Evolutionary conservation across 2,329 filamentous ascomycete genomes (phyloP).

Genomic region (Talaromyces sp.): DNA sequence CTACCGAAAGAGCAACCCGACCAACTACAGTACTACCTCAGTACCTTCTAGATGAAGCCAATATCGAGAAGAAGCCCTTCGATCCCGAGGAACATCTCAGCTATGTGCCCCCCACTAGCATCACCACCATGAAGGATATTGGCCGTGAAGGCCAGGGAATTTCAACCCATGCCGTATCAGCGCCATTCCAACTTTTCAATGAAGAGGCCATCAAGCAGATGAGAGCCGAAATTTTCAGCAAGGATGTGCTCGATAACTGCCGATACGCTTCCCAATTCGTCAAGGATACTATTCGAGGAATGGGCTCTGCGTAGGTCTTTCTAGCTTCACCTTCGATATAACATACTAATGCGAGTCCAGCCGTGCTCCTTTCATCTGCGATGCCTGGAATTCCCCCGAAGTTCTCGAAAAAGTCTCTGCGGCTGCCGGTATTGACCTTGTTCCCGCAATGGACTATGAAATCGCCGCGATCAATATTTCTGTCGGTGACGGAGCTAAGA

Average conservation of each 20-base stretch:
- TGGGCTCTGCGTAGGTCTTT: slow-evolving; percentile 40
- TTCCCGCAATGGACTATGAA: slow-evolving; percentile 61
- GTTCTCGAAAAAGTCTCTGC: slow-evolving; percentile 58
- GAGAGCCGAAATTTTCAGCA: slow-evolving; percentile 60
- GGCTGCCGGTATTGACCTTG: slow-evolving; percentile 61
- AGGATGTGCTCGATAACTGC: slow-evolving; percentile 58
- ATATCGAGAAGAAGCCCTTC: slow-evolving; percentile 42
- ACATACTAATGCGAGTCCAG: slow-evolving; percentile 38
- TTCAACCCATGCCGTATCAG: slow-evolving; percentile 63
- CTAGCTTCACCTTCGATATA: slow-evolving; percentile 46
- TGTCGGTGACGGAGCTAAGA: slow-evolving; percentile 34
- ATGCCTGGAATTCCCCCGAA: slow-evolving; percentile 59
- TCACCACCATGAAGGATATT: slow-evolving; percentile 63
- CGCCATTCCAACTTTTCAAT: slow-evolving; percentile 66
- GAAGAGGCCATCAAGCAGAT: slow-evolving; percentile 62
- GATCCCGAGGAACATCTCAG: slow-evolving; percentile 57
- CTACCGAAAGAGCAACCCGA: slow-evolving; percentile 18
- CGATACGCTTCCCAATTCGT: slow-evolving; percentile 60
- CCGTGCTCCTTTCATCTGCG: slow-evolving; percentile 64
- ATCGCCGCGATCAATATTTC: slow-evolving; percentile 63
- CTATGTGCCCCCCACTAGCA: slow-evolving; percentile 52
- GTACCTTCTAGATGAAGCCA: slow-evolving; percentile 11
- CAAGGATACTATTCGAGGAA: slow-evolving; percentile 55
- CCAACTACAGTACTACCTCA: slow-evolving; percentile 16
- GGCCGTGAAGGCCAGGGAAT: slow-evolving; percentile 56